phyloP scores from a whole-genome alignment of 352 stramenopile species.

The Pythium utonaiense region DNA sequence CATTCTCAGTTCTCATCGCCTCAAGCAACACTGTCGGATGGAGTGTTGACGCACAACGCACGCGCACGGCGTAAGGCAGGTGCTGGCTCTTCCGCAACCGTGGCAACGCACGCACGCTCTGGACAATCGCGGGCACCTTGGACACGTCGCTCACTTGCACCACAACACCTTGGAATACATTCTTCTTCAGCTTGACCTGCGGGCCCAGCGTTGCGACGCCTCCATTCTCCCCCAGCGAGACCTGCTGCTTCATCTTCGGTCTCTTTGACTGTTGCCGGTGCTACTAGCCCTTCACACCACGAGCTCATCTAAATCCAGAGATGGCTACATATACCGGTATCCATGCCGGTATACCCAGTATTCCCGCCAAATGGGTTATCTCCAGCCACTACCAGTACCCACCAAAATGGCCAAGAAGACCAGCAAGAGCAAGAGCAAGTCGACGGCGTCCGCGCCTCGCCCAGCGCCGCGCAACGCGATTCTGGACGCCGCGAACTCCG shows the following conservation, averaged over 20 bases:
- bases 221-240: slow-evolving; percentile 9
- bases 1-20: background rate
- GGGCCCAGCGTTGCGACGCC: slow-evolving; percentile 38
- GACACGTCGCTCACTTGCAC: slow-evolving; percentile 30
- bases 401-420: slow-evolving; percentile 21
- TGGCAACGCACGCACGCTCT: slow-evolving; percentile 26
- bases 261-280: background rate
- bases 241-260: slow-evolving; percentile 22
- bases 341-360: background rate
- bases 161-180: slow-evolving; percentile 65
- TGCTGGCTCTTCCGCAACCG: slow-evolving; percentile 43
- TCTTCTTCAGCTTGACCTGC: slow-evolving; percentile 64
- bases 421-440: slow-evolving; percentile 4
- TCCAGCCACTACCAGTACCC: background rate
- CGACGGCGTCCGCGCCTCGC: background rate
- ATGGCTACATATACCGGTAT: slow-evolving; percentile 20
- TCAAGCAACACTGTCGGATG: slow-evolving; percentile 16
- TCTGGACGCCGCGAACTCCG: slow-evolving; percentile 48
- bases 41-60: slow-evolving; percentile 18
- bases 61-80: slow-evolving; percentile 45
- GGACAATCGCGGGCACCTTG: slow-evolving; percentile 27
- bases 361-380: background rate
- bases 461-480: slow-evolving; percentile 15
- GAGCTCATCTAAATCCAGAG: background rate
- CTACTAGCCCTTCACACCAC: no score